Evolutionary conservation across 140 eudicot species (phyloP).

Genomic region (Ambrosia hybrid): DNA sequence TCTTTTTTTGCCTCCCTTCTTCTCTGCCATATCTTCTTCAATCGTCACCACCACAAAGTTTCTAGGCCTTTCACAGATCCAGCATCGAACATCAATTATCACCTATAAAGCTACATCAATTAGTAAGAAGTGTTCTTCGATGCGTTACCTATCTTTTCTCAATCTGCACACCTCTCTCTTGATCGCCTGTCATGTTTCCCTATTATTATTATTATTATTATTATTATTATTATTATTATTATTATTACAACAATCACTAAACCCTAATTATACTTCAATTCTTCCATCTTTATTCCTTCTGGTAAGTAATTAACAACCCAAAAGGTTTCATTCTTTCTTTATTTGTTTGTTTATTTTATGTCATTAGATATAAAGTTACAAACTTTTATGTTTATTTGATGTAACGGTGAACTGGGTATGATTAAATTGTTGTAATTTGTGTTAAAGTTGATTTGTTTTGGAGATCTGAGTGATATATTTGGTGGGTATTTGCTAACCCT

Average conservation of each 20-base stretch:
- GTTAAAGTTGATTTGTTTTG: constrained; percentile 32
- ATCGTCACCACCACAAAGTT: no score
- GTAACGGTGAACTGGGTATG: constrained; percentile 24
- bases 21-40: no score
- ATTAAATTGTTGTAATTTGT: constrained; percentile 3
- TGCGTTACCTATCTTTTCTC: constrained; percentile 26
- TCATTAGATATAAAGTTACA: no score
- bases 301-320: constrained; percentile 18
- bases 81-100: no score
- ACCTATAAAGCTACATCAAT: no score
- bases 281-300: constrained; percentile 23
- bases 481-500: not conserved
- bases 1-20: no score
- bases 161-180: constrained; percentile 20
- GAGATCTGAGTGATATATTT: constrained; percentile 35
- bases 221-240: not conserved
- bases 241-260: constrained; percentile 19
- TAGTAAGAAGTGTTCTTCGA: no score
- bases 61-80: no score
- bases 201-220: not conserved
- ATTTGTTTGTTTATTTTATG: not conserved
- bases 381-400: not conserved
- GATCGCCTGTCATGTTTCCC: constrained; percentile 20
- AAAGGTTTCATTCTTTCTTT: no score
- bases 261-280: constrained; percentile 28